Conservation (phyloP, 768 basidiomycete species). For the Rossbeevera mucosa region DNA sequence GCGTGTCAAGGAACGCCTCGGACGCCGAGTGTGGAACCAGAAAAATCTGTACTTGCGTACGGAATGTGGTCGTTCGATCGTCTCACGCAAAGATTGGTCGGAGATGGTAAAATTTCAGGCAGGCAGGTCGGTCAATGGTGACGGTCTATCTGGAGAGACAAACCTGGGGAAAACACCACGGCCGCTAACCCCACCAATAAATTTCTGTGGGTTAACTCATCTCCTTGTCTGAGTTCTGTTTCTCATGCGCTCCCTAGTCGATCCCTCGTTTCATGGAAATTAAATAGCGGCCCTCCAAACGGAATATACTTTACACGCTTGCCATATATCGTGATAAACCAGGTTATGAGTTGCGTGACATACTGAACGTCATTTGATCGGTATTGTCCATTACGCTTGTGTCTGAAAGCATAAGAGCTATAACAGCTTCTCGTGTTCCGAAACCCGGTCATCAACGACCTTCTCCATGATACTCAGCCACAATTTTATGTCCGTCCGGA, state of each 20-base stretch:
- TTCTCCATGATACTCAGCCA: constrained; percentile 88
- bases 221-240: background rate
- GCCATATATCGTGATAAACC: background rate
- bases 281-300: background rate
- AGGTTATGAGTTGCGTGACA: background rate
- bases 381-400: background rate
- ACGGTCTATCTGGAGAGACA: background rate
- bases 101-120: constrained; percentile 45
- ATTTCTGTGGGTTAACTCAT: constrained; percentile 21
- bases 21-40: constrained; percentile 66
- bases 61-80: constrained; percentile 25
- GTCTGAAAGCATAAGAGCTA: constrained; percentile 11
- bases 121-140: background rate
- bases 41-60: constrained; percentile 52
- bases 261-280: constrained; percentile 20
- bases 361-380: background rate
- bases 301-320: constrained; percentile 4
- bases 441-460: constrained; percentile 57
- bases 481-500: constrained; percentile 43
- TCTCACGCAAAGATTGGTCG: constrained; percentile 47
- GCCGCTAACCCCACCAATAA: constrained; percentile 10
- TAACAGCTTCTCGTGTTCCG: constrained; percentile 47
- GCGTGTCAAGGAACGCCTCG: constrained; percentile 70
- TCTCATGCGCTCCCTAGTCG: constrained; percentile 16
- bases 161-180: constrained; percentile 2